A percentile compares a stretch with the other conserved stretches of the same genome.
Evolutionary conservation across 2,329 filamentous ascomycete genomes (phyloP).

Genomic region (Colletotrichum sp.): DNA sequence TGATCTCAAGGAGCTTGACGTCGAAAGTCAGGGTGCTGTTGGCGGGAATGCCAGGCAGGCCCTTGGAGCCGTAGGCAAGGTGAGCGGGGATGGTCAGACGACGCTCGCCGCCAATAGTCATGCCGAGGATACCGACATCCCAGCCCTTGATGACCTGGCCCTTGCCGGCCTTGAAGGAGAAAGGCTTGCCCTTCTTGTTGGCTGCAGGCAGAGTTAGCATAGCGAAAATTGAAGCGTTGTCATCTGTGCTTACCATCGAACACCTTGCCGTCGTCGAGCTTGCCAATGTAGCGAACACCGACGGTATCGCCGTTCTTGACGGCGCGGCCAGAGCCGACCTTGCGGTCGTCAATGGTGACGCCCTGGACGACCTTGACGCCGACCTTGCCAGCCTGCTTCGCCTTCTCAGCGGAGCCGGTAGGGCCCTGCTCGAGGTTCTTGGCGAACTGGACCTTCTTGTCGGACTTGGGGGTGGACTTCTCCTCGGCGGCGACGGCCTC

Average conservation of each 20-base stretch:
- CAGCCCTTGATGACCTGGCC: slow-evolving; percentile 99
- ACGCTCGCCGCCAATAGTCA: slow-evolving; percentile 92
- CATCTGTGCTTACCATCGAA: slow-evolving; percentile 78
- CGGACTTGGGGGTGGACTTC: slow-evolving; percentile 63
- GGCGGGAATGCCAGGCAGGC: slow-evolving; percentile 81
- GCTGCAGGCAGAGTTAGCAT: slow-evolving; percentile 52
- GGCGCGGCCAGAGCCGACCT: slow-evolving; percentile 80
- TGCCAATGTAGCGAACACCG: slow-evolving; percentile 97
- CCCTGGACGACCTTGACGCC: slow-evolving; percentile 84
- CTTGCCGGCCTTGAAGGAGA: slow-evolving; percentile 91
- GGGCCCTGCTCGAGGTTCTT: slow-evolving; percentile 99
- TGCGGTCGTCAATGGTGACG: slow-evolving; percentile 95
- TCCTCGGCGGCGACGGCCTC: slow-evolving; percentile 73
- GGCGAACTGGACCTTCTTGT: slow-evolving; percentile 98
- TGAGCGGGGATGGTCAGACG: slow-evolving; percentile 87
- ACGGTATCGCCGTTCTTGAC: slow-evolving; percentile 92
- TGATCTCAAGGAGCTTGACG: slow-evolving; percentile 83
- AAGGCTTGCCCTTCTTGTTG: slow-evolving; percentile 99
- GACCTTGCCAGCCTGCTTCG: slow-evolving; percentile 42
- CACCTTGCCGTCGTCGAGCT: slow-evolving; percentile 91
- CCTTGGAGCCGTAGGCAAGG: slow-evolving; percentile 88
- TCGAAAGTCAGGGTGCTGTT: slow-evolving; percentile 96
- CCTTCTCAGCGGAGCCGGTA: slow-evolving; percentile 68
- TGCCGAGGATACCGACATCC: slow-evolving; percentile 93
- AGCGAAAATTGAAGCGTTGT: slow-evolving; percentile 46